Conservation (phyloP, 1,284 basidiomycete genomes). For the Cryptococcus neoformans region DNA sequence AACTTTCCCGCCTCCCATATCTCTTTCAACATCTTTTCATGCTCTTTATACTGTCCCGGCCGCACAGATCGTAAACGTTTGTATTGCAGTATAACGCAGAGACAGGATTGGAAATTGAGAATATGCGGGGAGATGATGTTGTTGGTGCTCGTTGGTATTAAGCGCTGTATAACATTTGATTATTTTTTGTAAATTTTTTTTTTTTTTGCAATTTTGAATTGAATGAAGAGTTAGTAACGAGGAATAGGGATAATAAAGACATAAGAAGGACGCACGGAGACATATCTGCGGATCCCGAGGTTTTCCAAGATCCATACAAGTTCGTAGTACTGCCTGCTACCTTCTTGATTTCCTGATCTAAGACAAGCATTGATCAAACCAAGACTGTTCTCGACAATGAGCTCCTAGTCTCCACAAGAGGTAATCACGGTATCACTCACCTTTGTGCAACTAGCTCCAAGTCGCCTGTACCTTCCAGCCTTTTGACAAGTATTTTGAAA, state of each 20-base stretch:
- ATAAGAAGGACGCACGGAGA: constrained; percentile 60
- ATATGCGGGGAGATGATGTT: constrained; percentile 78
- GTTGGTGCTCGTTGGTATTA: constrained; percentile 70
- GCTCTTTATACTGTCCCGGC: constrained; percentile 60
- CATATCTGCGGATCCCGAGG: constrained; percentile 75
- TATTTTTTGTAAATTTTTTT: constrained; percentile 3
- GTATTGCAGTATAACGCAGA: constrained; percentile 73
- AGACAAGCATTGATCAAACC: constrained; percentile 77
- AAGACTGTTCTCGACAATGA: constrained; percentile 55
- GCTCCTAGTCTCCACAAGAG: not conserved
- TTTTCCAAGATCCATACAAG: constrained; percentile 58
- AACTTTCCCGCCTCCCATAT: constrained; percentile 62
- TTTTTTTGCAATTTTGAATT: not conserved
- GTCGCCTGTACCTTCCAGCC: constrained; percentile 70
- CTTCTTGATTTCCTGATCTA: constrained; percentile 35
- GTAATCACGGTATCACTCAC: constrained; percentile 49
- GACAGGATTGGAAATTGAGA: constrained; percentile 87
- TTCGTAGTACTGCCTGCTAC: constrained; percentile 31
- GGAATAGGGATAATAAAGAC: not conserved
- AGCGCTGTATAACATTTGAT: constrained; percentile 55
- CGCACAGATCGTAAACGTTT: constrained; percentile 76
- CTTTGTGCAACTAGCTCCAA: constrained; percentile 80
- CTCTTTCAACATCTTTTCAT: constrained; percentile 62
- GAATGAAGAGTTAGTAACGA: not conserved
- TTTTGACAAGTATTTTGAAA: constrained; percentile 60